Base-by-base conservation (phyloP, 129 eudicot genomes). In the Erigeron canadensis region DNA sequence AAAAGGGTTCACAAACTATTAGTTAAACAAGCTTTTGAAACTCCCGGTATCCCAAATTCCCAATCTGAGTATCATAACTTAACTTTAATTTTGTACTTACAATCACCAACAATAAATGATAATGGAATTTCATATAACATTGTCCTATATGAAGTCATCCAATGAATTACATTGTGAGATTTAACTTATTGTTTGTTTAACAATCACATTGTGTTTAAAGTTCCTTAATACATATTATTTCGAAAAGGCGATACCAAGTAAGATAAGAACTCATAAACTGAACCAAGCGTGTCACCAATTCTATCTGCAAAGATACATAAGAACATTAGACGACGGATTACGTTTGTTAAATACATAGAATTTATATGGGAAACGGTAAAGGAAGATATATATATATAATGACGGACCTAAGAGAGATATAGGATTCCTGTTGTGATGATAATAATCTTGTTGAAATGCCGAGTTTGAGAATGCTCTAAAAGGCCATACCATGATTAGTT, bases 401-500 rank as follows among this genome's bases (percentile, higher is more conserved):
- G 5, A 63, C 68, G 10, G 58, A 86, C 91, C 96, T 75, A 67
- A 70, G 58, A 42, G 80, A 60, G 88, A 70, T 63, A 53, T 67
- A 50, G 74, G 28, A 54, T 63, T 67, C 54, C 56, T 39, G 56
- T 65, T 56, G 73, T 73, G 77, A 75, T 47, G 65, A 69, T 50
- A 75, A 67, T 76, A 68, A 53, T 75, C 57, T 28, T 75, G 76
- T 12, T 69, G 59, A 34, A 69, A 16, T 53, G 77, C 74, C 54
- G 85, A 79, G 59, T 68, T 83, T 40, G 86, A 47, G 53, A 85
- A 72, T 69, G 85, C 51, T 50, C 70, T 72, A 76, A 90, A 79
- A 23, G 96, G 96, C 94, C 96, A 83, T 39, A 68, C 18, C 4
- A 84, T 73, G 70, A 83, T 81, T 8, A 90, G 8, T 10, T 68